A percentile compares a stretch with the other conserved stretches of the same genome.
phyloP scores from a whole-genome alignment of 2,329 filamentous ascomycete genomes.

The Exserohilum rostratum region DNA sequence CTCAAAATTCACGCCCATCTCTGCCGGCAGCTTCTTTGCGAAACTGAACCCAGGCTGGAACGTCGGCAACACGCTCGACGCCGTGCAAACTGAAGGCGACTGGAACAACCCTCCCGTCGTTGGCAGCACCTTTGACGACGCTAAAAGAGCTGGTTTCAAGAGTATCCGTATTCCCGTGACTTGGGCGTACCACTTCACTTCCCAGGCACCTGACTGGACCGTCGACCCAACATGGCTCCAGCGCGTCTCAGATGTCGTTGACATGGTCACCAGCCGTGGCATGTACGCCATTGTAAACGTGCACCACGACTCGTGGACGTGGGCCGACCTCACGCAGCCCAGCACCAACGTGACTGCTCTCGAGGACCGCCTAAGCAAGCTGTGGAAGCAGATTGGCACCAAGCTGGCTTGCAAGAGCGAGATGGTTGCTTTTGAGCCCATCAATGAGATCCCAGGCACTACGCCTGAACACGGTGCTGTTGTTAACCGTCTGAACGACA shows the following conservation, averaged over 20 bases:
- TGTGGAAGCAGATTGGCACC: conserved; percentile 65
- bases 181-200: conserved; percentile 63
- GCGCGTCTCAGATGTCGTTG: conserved; percentile 63
- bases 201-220: conserved; percentile 59
- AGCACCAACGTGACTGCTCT: conserved; percentile 59
- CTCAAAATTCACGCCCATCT: conserved; percentile 53
- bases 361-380: conserved; percentile 61
- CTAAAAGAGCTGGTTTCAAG: conserved; percentile 63
- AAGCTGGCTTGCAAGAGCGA: conserved; percentile 62
- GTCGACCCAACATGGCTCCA: conserved; percentile 63
- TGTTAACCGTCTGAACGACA: conserved; percentile 62
- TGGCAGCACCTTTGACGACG: conserved; percentile 57
- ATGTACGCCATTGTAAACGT: conserved; percentile 64
- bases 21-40: conserved; percentile 56
- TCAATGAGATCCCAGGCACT: conserved; percentile 64
- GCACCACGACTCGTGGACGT: conserved; percentile 66
- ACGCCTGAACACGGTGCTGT: conserved; percentile 58
- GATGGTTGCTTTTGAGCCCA: conserved; percentile 62
- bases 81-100: conserved; percentile 60
- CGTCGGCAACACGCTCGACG: conserved; percentile 65
- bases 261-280: conserved; percentile 59
- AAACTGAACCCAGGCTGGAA: conserved; percentile 65
- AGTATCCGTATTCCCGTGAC: conserved; percentile 65
- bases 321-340: conserved; percentile 59
- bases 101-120: conserved; percentile 64